Percentiles rank a stretch among this genome's conserved stretches.
These are phyloP conservation scores for Fusarium chuoi DNA, from an alignment of 2,329 filamentous ascomycete species.

Conservation along the genomic window DNA sequence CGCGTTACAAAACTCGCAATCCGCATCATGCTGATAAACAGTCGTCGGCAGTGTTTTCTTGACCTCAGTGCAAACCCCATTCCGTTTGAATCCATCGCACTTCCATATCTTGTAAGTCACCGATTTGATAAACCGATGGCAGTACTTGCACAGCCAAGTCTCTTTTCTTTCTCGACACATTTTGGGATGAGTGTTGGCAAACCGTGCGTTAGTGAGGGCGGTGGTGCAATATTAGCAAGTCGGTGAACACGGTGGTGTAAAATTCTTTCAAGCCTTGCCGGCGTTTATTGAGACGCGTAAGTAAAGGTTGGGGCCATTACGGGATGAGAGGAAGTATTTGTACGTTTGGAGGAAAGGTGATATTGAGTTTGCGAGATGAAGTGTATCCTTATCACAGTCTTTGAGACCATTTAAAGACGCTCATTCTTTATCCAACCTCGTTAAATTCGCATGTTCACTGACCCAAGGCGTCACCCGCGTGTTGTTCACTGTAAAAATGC, in stretches of 20 bases:
- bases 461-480: rapidly evolving
- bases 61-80: not conserved
- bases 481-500: not conserved
- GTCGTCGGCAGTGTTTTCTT: not conserved
- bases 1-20: not conserved
- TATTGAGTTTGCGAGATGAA: not conserved
- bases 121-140: not conserved
- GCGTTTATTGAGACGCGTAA: rapidly evolving
- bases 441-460: not conserved
- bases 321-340: not conserved
- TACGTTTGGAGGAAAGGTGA: not conserved
- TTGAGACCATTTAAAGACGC: not conserved
- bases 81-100: not conserved
- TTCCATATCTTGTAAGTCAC: not conserved
- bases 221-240: rapidly evolving
- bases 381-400: not conserved
- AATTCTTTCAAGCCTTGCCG: not conserved
- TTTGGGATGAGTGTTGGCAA: not conserved
- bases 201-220: rapidly evolving
- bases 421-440: not conserved
- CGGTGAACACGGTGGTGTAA: too few species aligned
- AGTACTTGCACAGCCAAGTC: not conserved
- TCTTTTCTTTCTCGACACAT: not conserved
- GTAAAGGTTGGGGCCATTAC: rapidly evolving
- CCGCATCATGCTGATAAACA: not conserved